Evolutionary conservation across 176 grass and related monocot species (phyloP).

Genomic region (Olyra latifolia): DNA sequence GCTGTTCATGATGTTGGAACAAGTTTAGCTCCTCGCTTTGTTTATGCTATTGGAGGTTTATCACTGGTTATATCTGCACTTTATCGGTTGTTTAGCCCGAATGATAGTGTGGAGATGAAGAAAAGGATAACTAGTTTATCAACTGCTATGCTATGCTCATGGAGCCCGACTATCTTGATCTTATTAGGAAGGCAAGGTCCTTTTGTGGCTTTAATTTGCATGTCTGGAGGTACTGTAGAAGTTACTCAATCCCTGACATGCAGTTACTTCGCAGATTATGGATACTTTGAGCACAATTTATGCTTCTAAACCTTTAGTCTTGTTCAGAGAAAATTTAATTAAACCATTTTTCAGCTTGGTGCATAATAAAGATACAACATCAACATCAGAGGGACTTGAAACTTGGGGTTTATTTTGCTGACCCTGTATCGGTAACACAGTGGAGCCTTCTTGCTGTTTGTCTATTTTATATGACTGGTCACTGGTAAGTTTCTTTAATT

Average conservation of each 20-base stretch:
- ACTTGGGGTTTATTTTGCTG: slow-evolving; percentile 40
- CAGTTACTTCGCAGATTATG: background rate
- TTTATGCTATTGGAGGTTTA: slow-evolving; percentile 72
- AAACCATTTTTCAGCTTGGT: slow-evolving; percentile 71
- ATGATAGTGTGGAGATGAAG: slow-evolving; percentile 36
- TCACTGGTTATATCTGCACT: slow-evolving; percentile 58
- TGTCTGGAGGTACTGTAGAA: slow-evolving; percentile 59
- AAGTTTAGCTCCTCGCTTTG: slow-evolving; percentile 64
- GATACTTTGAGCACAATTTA: background rate
- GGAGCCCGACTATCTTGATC: slow-evolving; percentile 85
- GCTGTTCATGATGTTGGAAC: slow-evolving; percentile 47
- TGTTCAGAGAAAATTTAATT: background rate
- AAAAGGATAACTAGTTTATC: slow-evolving; percentile 55
- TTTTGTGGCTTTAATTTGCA: slow-evolving; percentile 71
- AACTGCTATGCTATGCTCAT: slow-evolving; percentile 69
- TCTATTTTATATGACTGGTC: slow-evolving; percentile 89
- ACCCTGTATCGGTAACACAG: slow-evolving; percentile 71
- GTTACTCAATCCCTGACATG: slow-evolving; percentile 3
- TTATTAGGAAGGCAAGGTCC: slow-evolving; percentile 80
- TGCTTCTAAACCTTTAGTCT: background rate
- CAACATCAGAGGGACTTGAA: slow-evolving; percentile 39
- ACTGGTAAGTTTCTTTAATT: slow-evolving; percentile 55
- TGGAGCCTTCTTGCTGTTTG: slow-evolving; percentile 90
- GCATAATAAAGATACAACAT: slow-evolving; percentile 59
- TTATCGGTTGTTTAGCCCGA: slow-evolving; percentile 36